Base-by-base conservation (phyloP, 108 stramenopile genomes). In the Cylindrotheca fusiformis region DNA sequence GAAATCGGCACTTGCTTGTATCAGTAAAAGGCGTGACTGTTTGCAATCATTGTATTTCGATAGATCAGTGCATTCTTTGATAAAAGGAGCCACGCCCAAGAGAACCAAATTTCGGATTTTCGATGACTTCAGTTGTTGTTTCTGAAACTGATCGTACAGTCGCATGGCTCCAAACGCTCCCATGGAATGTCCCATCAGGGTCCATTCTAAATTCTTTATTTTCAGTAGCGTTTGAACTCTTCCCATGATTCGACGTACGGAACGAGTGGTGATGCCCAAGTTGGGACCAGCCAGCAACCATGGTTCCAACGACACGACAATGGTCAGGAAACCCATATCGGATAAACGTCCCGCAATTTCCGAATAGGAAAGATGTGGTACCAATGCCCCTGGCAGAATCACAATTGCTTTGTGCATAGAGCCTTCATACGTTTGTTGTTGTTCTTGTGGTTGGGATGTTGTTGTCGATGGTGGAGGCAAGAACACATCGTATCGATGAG, bases 181-280 rank as follows among this genome's bases (percentile, higher is more conserved):
- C 66, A 72, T 45, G 25, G 71, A 72, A 63, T 78, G 77, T 19
- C 77, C 77, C 65, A 68, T 33, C 4, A 78, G n/a, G 28, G 29
- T 55, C 67, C 66, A 78, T 48, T 61, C 24, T 50, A 19, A 53
- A 24, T 4, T 20, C 3, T 23, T 19, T 44, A 10, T 3, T 4
- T 26, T 19, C 22, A 3, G 47, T 56, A 8, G 33, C 4, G 2
- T 25, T 51, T 58, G 54, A 21, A 47, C 50, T 55, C 27, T 53
- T 19, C 28, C 6, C 61, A 69, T 36, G 33, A 57, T 58, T 23
- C 58, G 53, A 8, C 23, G 25, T 0, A 72, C 57, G 21, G 60
- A 41, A n/a, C 0, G 12, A 0, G 2, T 23, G 33, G 54, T 49
- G 24, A 60, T 36, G 4, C 67, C 67, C 4, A 78, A 65, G 47